Percentiles rank a stretch among this genome's conserved stretches.
phyloP scores from a whole-genome alignment of 106 monocot species.

The Acorus calamus region DNA sequence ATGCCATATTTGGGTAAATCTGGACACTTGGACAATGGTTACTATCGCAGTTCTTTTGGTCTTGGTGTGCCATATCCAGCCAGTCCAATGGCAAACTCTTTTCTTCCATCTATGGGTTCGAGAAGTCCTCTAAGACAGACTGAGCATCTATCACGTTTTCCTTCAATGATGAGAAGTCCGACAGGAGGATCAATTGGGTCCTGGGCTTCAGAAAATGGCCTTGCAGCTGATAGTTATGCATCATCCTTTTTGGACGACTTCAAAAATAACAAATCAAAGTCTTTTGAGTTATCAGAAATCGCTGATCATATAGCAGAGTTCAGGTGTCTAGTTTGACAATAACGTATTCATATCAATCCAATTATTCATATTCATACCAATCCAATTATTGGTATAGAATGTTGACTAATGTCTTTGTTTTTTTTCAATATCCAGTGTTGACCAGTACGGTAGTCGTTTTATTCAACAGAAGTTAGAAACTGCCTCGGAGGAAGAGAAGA shows the following conservation, averaged over 20 bases:
- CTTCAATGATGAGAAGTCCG: slow-evolving; percentile 23
- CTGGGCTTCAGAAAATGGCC: slow-evolving; percentile 29
- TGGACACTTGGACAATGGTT: slow-evolving; percentile 33
- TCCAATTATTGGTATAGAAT: not conserved
- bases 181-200: slow-evolving; percentile 29
- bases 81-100: slow-evolving; percentile 17
- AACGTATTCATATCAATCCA: not conserved
- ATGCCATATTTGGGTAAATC: slow-evolving; percentile 33
- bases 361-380: too few relatives aligned
- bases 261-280: slow-evolving; percentile 43
- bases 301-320: slow-evolving; percentile 57
- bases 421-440: slow-evolving; percentile 30
- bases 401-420: not conserved
- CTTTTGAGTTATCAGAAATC: slow-evolving; percentile 63
- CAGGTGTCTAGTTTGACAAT: slow-evolving; percentile 25
- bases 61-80: slow-evolving; percentile 33
- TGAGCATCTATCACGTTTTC: slow-evolving; percentile 20
- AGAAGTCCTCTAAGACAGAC: slow-evolving; percentile 22
- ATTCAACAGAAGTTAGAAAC: slow-evolving; percentile 81
- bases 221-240: slow-evolving; percentile 21
- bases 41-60: slow-evolving; percentile 28
- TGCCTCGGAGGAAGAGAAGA: slow-evolving; percentile 56
- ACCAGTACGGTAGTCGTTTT: slow-evolving; percentile 87
- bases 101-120: slow-evolving; percentile 26
- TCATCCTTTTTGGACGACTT: slow-evolving; percentile 61